Base-by-base conservation (phyloP, 208 protist genomes). In the Tritrichomonas musculus region DNA sequence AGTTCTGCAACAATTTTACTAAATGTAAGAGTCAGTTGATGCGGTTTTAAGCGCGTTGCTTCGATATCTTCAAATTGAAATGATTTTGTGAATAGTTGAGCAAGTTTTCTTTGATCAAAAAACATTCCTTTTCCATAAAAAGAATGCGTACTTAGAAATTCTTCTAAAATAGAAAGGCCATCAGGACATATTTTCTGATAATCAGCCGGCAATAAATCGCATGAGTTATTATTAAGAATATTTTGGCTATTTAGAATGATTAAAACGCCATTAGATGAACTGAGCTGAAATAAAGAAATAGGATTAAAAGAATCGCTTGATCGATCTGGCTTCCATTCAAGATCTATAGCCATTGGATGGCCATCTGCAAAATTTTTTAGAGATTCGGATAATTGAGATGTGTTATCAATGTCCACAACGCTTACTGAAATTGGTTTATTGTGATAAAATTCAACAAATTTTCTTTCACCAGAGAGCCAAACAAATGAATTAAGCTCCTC, bases 41-140 rank as follows among this genome's bases (percentile, higher is more conserved):
- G 25, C 33, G 77, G 47, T 2, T 33, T 49, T 4, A 88, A 57
- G 5, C 47, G 47, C 25, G 20, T 41, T n/a, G 20, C 57, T 22
- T 88, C 47, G 41, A 88, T 50, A 88, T 88, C 77, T 53, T 53
- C 47, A 13, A 88, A 57, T 20, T 53, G 20, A 88, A 88, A 39
- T 17, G 47, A 57, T 17, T 57, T 20, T 39, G 53, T 49, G 39
- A 88, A 88, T n/a, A 60, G 53, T 57, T 88, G 25, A 0, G 5
- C 20, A 2, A 88, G 30, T 88, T 88, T 53, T 17, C 39, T 57
- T 57, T 88, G 33, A 57, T 88, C 77, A 53, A 20, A 22, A 14
- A 30, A 53, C 44, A 88, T 53, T 57, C 77, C 77, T 88, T 88
- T 88, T 3, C 41, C 77, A 57, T 57, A 88, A 17, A 88, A 88